Percentiles rank a stretch among this genome's conserved stretches.
These are phyloP conservation scores for Dryas integrifolia DNA, from an alignment of 331 rosid genomes.

Conservation along the genomic window DNA sequence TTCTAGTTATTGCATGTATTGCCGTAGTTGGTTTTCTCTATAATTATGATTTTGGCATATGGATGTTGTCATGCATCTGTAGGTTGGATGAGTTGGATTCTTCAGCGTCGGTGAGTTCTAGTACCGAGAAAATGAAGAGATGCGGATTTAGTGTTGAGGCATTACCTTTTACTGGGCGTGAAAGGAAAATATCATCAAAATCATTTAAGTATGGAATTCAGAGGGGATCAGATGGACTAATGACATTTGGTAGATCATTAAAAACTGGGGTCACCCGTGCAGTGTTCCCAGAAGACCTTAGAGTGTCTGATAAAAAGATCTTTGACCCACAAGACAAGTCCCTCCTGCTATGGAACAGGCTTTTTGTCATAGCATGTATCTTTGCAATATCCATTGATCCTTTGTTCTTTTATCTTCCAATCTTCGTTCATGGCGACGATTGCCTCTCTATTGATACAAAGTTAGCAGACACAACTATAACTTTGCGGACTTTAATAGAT, in stretches of 20 bases:
- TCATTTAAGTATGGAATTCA: constrained; percentile 53
- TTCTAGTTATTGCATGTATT: background rate
- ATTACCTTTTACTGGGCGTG: constrained; percentile 34
- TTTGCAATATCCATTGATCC: constrained; percentile 80
- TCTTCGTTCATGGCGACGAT: constrained; percentile 51
- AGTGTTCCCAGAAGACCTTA: constrained; percentile 75
- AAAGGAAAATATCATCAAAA: constrained; percentile 44
- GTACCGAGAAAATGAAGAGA: constrained; percentile 52
- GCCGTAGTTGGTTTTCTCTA: background rate
- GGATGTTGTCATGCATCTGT: constrained; percentile 24
- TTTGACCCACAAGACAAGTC: constrained; percentile 85
- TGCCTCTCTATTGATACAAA: constrained; percentile 72
- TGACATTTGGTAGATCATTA: constrained; percentile 66
- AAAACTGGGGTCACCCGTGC: constrained; percentile 56
- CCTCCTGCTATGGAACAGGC: constrained; percentile 75
- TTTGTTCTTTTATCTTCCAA: constrained; percentile 79
- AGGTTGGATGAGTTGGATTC: constrained; percentile 80
- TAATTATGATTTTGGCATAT: background rate
- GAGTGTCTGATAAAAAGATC: constrained; percentile 64
- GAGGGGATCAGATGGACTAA: constrained; percentile 74
- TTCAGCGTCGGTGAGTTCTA: constrained; percentile 33
- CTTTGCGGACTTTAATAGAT: constrained; percentile 55
- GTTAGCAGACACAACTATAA: constrained; percentile 47
- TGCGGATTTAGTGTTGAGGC: constrained; percentile 48
- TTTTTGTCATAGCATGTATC: constrained; percentile 74